These are phyloP conservation scores for Parastagonospora avenae DNA, from an alignment of 2,329 filamentous ascomycete species.

Conservation along the genomic window DNA sequence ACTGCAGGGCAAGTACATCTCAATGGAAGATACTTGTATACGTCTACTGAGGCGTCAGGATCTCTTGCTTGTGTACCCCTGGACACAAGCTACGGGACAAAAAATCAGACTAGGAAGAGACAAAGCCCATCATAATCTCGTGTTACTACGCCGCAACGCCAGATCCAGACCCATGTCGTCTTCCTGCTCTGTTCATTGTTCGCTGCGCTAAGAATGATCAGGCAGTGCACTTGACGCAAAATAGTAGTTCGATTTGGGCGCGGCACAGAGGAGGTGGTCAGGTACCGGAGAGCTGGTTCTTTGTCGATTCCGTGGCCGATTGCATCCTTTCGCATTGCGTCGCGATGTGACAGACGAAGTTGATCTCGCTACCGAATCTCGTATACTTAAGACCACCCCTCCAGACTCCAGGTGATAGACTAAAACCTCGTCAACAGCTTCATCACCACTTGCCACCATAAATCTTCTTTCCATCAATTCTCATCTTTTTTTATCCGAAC, in stretches of 20 bases:
- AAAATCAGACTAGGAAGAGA: background rate
- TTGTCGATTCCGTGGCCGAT: conserved; percentile 14
- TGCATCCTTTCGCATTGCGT: conserved; percentile 14
- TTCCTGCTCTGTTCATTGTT: conserved; percentile 23
- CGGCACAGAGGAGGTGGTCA: conserved; percentile 16
- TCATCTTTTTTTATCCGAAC: background rate
- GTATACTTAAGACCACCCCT: conserved; percentile 12
- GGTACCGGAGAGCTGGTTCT: conserved; percentile 21
- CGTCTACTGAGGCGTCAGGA: too few relatives aligned
- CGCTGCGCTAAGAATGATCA: conserved; percentile 12
- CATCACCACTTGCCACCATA: background rate
- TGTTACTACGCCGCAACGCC: conserved; percentile 16
- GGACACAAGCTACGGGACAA: background rate
- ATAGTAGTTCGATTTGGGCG: conserved; percentile 9
- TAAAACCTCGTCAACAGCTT: background rate
- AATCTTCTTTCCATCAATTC: background rate
- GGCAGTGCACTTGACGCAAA: conserved; percentile 14
- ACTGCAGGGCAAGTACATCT: too few relatives aligned
- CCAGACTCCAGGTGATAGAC: background rate
- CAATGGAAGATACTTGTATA: too few relatives aligned
- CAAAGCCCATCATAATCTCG: background rate
- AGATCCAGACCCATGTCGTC: conserved; percentile 18
- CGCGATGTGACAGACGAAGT: conserved; percentile 3
- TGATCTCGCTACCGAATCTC: conserved; percentile 5
- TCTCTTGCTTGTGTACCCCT: background rate